A percentile compares a stretch with the other conserved stretches of the same genome.
Evolutionary conservation across 2,329 filamentous ascomycete genomes (phyloP).

Genomic region (Chrysosporium queenslandicum): DNA sequence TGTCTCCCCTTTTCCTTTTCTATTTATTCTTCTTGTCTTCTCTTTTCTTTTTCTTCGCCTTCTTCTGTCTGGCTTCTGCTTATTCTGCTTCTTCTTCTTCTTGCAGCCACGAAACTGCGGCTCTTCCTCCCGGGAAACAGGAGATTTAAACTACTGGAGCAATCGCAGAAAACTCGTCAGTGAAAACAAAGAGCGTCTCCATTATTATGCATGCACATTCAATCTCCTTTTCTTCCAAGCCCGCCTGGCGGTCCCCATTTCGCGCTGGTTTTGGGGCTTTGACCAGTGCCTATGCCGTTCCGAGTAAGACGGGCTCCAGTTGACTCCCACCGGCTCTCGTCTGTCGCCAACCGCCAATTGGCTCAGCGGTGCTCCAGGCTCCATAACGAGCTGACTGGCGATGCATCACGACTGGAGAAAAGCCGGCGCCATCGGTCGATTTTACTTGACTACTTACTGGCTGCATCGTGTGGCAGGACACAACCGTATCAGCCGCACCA

Average conservation of each 20-base stretch:
- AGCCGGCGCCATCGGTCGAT: background rate
- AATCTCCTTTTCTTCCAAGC: background rate
- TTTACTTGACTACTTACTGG: too few species aligned
- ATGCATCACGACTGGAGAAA: background rate
- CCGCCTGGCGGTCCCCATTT: background rate
- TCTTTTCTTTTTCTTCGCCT: background rate
- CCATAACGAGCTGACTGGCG: background rate
- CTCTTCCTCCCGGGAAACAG: background rate
- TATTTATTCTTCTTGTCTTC: background rate
- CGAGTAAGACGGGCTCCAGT: background rate
- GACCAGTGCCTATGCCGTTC: background rate
- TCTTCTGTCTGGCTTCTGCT: too few species aligned
- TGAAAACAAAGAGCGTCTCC: too few species aligned
- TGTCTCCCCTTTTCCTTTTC: background rate
- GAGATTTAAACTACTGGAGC: background rate
- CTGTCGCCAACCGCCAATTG: background rate
- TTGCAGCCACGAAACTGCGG: constrained; percentile 8
- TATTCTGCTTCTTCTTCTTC: background rate
- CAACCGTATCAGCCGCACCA: background rate
- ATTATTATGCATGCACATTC: background rate
- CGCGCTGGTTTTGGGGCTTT: background rate
- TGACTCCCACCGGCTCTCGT: background rate
- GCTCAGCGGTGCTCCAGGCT: constrained; percentile 4
- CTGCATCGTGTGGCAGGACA: background rate
- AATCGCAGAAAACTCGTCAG: background rate